A percentile compares a stretch with the other conserved stretches of the same genome.
phyloP scores from a whole-genome alignment of 306 rosid species.

The Alnus glutinosa region DNA sequence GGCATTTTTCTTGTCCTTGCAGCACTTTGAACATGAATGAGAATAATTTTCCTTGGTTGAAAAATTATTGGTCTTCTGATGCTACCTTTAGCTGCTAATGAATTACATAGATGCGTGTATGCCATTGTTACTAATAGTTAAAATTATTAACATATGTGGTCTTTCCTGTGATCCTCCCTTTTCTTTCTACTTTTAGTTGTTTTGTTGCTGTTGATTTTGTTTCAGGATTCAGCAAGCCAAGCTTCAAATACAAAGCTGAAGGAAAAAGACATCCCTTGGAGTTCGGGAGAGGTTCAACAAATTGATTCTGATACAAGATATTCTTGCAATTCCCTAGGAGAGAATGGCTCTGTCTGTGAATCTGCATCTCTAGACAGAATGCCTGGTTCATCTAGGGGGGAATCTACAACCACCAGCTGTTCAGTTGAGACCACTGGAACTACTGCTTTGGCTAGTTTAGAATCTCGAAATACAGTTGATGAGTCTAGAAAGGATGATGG shows the following conservation, averaged over 20 bases:
- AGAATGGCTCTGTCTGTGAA: slow-evolving; percentile 34
- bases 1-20: neutral
- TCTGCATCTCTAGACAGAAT: slow-evolving; percentile 41
- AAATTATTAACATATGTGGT: neutral
- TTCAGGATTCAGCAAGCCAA: slow-evolving; percentile 60
- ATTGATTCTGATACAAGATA: slow-evolving; percentile 46
- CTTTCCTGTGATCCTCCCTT: neutral
- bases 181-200: neutral
- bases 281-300: slow-evolving; percentile 46
- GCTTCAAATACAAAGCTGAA: slow-evolving; percentile 38
- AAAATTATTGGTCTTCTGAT: neutral
- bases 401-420: slow-evolving; percentile 45
- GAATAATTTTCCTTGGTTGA: neutral
- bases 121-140: neutral
- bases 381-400: slow-evolving; percentile 47
- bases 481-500: slow-evolving; percentile 56
- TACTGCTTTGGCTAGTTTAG: slow-evolving; percentile 30
- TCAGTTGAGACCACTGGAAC: slow-evolving; percentile 38
- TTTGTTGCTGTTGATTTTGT: slow-evolving; percentile 3
- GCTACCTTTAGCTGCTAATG: neutral
- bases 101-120: neutral
- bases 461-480: slow-evolving; percentile 36
- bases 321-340: slow-evolving; percentile 23
- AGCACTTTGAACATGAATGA: neutral
- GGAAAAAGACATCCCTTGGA: slow-evolving; percentile 40